Evolutionary conservation across 768 basidiomycete species (phyloP).

Genomic region (Pisolithus sp.): DNA sequence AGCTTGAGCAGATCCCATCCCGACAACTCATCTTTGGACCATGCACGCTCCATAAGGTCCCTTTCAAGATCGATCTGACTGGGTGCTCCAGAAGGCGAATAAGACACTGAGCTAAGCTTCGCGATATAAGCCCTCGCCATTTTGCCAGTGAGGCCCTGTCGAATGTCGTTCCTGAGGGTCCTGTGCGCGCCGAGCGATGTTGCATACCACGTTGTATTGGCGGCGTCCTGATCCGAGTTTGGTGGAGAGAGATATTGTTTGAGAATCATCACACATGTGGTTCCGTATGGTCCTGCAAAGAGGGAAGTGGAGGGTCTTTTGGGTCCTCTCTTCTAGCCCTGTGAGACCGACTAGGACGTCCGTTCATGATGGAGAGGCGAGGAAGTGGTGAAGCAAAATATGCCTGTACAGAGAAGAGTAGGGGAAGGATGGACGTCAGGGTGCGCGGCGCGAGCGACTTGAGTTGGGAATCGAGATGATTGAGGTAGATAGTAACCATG

Average conservation of each 20-base stretch:
- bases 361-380: constrained; percentile 49
- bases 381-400: constrained; percentile 64
- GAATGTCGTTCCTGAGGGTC: constrained; percentile 56
- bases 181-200: constrained; percentile 56
- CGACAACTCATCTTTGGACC: constrained; percentile 60
- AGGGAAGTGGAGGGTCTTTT: constrained; percentile 50
- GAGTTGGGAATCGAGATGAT: constrained; percentile 54
- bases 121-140: constrained; percentile 64
- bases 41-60: constrained; percentile 65
- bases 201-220: constrained; percentile 23
- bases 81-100: constrained; percentile 55
- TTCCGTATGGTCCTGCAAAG: constrained; percentile 59
- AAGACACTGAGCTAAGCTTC: constrained; percentile 44
- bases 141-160: constrained; percentile 52
- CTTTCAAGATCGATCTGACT: constrained; percentile 53
- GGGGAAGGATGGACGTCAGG: constrained; percentile 54
- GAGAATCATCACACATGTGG: constrained; percentile 58
- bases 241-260: constrained; percentile 53
- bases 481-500: constrained; percentile 56
- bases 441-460: constrained; percentile 51
- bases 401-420: constrained; percentile 66
- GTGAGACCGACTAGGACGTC: constrained; percentile 27
- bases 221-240: constrained; percentile 9
- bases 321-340: constrained; percentile 48
- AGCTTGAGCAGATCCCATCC: constrained; percentile 64